phyloP scores from a whole-genome alignment of 371 early-diverging fungal genomes.

The Mucor velutinosus region DNA sequence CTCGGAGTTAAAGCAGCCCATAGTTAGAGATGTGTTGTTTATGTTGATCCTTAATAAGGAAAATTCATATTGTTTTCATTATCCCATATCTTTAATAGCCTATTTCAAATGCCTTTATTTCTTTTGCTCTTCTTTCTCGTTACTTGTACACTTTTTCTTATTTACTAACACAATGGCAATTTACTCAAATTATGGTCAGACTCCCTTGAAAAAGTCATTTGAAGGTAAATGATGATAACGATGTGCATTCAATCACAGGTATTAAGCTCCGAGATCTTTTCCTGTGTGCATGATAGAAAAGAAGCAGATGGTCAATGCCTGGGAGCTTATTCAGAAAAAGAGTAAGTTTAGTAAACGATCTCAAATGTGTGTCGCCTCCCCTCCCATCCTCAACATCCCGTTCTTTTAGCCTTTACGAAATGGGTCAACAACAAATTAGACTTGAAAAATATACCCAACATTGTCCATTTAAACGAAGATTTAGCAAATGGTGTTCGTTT shows the following conservation, averaged over 20 bases:
- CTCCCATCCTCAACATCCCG: not conserved
- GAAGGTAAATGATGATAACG: conserved; percentile 8
- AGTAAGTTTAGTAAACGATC: conserved; percentile 53
- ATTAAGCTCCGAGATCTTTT: conserved; percentile 16
- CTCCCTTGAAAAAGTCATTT: conserved; percentile 13
- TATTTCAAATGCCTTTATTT: not conserved
- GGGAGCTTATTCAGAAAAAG: conserved; percentile 89
- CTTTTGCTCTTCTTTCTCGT: not conserved
- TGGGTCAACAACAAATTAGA: conserved; percentile 94
- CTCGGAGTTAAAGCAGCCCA: not conserved
- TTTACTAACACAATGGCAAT: conserved; percentile 3
- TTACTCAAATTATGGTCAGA: conserved; percentile 7
- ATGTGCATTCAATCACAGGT: not conserved
- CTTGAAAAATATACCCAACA: conserved; percentile 58
- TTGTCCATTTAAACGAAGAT: conserved; percentile 70
- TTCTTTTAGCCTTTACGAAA: conserved; percentile 74
- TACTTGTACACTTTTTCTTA: not conserved
- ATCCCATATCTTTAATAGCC: not conserved
- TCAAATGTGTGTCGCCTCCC: not conserved
- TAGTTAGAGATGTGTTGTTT: conserved; percentile 3
- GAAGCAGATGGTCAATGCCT: conserved; percentile 70
- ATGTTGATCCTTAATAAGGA: conserved; percentile 9
- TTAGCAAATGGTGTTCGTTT: conserved; percentile 85
- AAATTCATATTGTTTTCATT: conserved; percentile 7
- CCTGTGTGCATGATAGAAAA: conserved; percentile 10